Evolutionary conservation across 2,329 filamentous ascomycete species (phyloP).

Genomic region (Penicillium sp.): DNA sequence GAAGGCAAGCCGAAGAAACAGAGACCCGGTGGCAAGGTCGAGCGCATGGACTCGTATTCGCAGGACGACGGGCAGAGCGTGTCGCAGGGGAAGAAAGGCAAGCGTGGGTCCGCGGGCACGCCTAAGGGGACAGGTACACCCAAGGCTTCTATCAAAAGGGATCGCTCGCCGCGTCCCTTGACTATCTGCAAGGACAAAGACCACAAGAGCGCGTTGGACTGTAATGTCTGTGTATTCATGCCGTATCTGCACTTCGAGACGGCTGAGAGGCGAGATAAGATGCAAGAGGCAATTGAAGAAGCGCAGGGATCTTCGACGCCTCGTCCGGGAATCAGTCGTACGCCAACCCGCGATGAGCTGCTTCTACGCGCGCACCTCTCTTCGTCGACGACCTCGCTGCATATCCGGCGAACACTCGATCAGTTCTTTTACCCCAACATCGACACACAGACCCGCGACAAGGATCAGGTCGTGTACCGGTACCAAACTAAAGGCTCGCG

Average conservation of each 20-base stretch:
- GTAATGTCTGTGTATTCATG: slow-evolving; percentile 56
- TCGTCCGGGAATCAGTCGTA: slow-evolving; percentile 33
- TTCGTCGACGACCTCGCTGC: slow-evolving; percentile 46
- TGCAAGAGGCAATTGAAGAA: slow-evolving; percentile 59
- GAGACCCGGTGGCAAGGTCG: slow-evolving; percentile 33
- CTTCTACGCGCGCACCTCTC: slow-evolving; percentile 44
- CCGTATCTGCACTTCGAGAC: slow-evolving; percentile 71
- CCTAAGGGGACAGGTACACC: slow-evolving; percentile 33
- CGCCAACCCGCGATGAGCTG: slow-evolving; percentile 39
- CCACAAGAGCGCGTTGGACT: slow-evolving; percentile 21
- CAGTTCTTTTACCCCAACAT: slow-evolving; percentile 69
- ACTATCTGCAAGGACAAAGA: slow-evolving; percentile 41
- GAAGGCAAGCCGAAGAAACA: slow-evolving; percentile 30
- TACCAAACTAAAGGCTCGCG: slow-evolving; percentile 53
- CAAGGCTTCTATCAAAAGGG: slow-evolving; percentile 37
- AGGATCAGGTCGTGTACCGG: slow-evolving; percentile 68
- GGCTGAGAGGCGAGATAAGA: slow-evolving; percentile 57
- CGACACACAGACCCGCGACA: slow-evolving; percentile 63
- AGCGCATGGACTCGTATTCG: slow-evolving; percentile 31
- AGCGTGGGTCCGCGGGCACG: slow-evolving; percentile 34
- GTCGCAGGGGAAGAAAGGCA: slow-evolving; percentile 35
- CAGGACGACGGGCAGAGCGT: slow-evolving; percentile 31
- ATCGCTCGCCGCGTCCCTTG: slow-evolving; percentile 39
- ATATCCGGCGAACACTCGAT: slow-evolving; percentile 67
- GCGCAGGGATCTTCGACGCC: slow-evolving; percentile 39